Conservation (phyloP, 176 grass and related monocot genomes). For the Phoenix dactylifera region DNA sequence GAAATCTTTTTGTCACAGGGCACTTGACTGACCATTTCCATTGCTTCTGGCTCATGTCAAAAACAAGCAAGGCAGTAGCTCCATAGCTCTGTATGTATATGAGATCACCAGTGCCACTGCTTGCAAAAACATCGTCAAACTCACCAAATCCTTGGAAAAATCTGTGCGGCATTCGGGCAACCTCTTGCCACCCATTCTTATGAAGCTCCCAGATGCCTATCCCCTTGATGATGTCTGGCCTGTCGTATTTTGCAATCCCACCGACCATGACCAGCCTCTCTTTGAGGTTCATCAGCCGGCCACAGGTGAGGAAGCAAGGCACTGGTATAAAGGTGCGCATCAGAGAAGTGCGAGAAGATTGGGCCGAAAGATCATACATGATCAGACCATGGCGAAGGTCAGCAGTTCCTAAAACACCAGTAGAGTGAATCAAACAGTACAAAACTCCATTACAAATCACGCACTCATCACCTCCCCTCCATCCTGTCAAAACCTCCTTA, state of each 20-base stretch:
- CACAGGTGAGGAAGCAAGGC: slow-evolving; percentile 75
- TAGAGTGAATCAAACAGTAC: slow-evolving; percentile 91
- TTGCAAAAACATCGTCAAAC: slow-evolving; percentile 83
- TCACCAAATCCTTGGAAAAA: slow-evolving; percentile 96
- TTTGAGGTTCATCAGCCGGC: slow-evolving; percentile 63
- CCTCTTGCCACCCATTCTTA: slow-evolving; percentile 56
- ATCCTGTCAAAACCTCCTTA: slow-evolving; percentile 61
- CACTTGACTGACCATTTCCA: slow-evolving; percentile 83
- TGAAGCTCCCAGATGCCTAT: slow-evolving; percentile 88
- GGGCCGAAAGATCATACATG: slow-evolving; percentile 43
- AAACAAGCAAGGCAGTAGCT: slow-evolving; percentile 62
- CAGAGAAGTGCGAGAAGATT: slow-evolving; percentile 22
- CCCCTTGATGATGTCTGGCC: slow-evolving; percentile 91
- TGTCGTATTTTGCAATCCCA: slow-evolving; percentile 79
- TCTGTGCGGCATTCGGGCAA: slow-evolving; percentile 80
- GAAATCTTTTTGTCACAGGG: slow-evolving; percentile 80
- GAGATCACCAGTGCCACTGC: slow-evolving; percentile 58
- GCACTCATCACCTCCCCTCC: slow-evolving; percentile 87
- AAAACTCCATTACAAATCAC: slow-evolving; percentile 66
- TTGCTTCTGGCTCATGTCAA: slow-evolving; percentile 62
- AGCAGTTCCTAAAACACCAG: slow-evolving; percentile 51
- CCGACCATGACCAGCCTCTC: slow-evolving; percentile 82
- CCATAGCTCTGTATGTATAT: slow-evolving; percentile 95
- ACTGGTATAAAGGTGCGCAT: slow-evolving; percentile 39
- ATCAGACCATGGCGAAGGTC: slow-evolving; percentile 70